Conservation (phyloP, 2,329 filamentous ascomycete genomes). For the Colletotrichum karsti region DNA sequence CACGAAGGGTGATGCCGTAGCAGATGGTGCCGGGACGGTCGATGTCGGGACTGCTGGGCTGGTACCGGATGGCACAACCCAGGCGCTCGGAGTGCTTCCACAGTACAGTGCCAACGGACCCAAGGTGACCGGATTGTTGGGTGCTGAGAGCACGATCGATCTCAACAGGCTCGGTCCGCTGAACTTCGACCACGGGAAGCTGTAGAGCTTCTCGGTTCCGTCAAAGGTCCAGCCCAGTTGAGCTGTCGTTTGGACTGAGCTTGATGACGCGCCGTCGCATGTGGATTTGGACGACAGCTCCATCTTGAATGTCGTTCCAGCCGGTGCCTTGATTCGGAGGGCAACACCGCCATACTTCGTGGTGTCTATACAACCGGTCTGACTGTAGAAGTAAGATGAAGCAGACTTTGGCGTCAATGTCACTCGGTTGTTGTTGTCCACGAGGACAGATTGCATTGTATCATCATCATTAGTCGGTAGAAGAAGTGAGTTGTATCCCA, state of each 20-base stretch:
- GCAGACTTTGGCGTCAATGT: conserved; percentile 58
- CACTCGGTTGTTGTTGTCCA: conserved; percentile 58
- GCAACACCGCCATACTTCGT: conserved; percentile 64
- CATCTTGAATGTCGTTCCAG: conserved; percentile 58
- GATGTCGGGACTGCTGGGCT: conserved; percentile 50
- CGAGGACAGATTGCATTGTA: conserved; percentile 63
- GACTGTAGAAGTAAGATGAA: conserved; percentile 66
- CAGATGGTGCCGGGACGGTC: conserved; percentile 58
- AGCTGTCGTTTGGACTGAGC: conserved; percentile 47
- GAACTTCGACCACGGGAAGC: conserved; percentile 63
- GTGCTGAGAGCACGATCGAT: conserved; percentile 57
- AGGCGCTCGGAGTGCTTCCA: conserved; percentile 57
- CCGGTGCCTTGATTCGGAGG: conserved; percentile 61
- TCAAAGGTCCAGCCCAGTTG: conserved; percentile 69
- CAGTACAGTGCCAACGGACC: conserved; percentile 69
- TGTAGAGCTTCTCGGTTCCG: conserved; percentile 67
- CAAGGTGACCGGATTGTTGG: conserved; percentile 56
- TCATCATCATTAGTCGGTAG: conserved; percentile 64
- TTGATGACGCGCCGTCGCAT: conserved; percentile 51
- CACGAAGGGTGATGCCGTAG: conserved; percentile 58
- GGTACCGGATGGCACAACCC: conserved; percentile 51
- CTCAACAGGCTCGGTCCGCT: conserved; percentile 56
- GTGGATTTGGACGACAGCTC: conserved; percentile 56
- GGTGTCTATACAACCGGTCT: conserved; percentile 62
- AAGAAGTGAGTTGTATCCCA: conserved; percentile 67